Evolutionary conservation across 2,329 filamentous ascomycete genomes (phyloP).

Genomic region (Penicillium sumatraense): DNA sequence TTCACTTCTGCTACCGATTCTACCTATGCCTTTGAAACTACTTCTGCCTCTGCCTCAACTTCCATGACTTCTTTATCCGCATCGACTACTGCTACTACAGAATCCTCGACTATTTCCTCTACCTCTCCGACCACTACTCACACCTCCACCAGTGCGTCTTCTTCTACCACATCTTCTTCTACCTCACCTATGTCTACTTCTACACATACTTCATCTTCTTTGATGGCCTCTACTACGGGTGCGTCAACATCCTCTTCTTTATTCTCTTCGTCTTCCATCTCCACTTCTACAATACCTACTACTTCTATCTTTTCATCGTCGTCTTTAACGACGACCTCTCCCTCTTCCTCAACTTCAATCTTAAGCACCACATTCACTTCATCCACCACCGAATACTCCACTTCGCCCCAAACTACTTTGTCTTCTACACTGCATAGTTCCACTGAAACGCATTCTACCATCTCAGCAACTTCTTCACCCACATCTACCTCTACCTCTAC

Average conservation of each 20-base stretch:
- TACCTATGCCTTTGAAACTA: constrained; percentile 20
- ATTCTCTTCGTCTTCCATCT: constrained; percentile 10
- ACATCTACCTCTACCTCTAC: constrained; percentile 17
- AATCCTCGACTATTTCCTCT: constrained; percentile 21
- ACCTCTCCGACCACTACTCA: constrained; percentile 27
- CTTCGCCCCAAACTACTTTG: constrained; percentile 7
- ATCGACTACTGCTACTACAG: constrained; percentile 16
- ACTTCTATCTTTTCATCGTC: constrained; percentile 6
- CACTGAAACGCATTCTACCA: constrained; percentile 2
- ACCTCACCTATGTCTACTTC: constrained; percentile 20
- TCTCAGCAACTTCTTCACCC: constrained; percentile 6
- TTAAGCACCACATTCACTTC: constrained; percentile 11
- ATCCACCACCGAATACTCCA: constrained; percentile 13
- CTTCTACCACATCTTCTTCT: constrained; percentile 19
- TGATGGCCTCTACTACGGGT: constrained; percentile 21
- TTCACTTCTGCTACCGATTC: constrained; percentile 18
- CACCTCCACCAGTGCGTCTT: constrained; percentile 27
- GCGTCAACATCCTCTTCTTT: constrained; percentile 20
- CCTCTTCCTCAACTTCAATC: constrained; percentile 5
- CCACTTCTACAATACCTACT: constrained; percentile 13
- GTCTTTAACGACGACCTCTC: neutral
- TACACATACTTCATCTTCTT: constrained; percentile 25
- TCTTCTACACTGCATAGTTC: constrained; percentile 5
- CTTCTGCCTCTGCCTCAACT: constrained; percentile 14
- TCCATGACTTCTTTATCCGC: constrained; percentile 21